Conservation (phyloP, 345 rosid species). For the Streptanthus diversifolius region DNA sequence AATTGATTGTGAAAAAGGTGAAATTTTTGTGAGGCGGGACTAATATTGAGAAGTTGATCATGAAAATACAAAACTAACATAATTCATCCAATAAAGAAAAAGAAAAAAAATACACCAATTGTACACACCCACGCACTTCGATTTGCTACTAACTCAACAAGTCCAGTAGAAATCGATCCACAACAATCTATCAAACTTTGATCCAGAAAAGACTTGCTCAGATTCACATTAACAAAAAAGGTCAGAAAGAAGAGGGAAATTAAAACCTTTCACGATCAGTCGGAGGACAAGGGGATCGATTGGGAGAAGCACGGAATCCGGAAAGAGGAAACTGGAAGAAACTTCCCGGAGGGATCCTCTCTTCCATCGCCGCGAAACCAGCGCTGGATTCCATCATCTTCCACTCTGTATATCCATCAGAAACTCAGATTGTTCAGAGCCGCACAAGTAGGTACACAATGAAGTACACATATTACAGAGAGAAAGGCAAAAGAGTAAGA, state of each 20-base stretch:
- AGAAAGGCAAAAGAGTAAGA: constrained; percentile 7
- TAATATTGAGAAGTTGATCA: constrained; percentile 10
- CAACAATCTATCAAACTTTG: background rate
- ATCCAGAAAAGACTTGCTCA: constrained; percentile 11
- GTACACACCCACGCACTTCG: background rate
- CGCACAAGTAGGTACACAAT: background rate
- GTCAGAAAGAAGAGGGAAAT: background rate
- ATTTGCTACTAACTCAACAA: background rate
- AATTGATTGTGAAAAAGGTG: background rate
- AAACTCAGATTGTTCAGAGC: background rate
- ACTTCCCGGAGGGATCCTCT: constrained; percentile 80
- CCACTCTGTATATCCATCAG: background rate
- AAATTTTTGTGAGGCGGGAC: background rate
- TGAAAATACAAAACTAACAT: background rate
- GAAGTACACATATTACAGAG: constrained; percentile 5
- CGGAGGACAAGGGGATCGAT: constrained; percentile 62
- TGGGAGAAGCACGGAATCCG: constrained; percentile 80
- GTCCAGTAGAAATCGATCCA: constrained; percentile 12
- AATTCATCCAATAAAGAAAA: too few species aligned
- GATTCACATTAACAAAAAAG: background rate
- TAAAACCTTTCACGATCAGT: constrained; percentile 71
- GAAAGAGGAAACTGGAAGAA: constrained; percentile 83
- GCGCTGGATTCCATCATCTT: constrained; percentile 29
- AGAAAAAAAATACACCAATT: constrained; percentile 8
- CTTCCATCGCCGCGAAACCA: constrained; percentile 57